A percentile compares a stretch with the other conserved stretches of the same genome.
These are phyloP conservation scores for Escallonia herrerae DNA, from an alignment of 129 eudicot species.

Conservation along the genomic window DNA sequence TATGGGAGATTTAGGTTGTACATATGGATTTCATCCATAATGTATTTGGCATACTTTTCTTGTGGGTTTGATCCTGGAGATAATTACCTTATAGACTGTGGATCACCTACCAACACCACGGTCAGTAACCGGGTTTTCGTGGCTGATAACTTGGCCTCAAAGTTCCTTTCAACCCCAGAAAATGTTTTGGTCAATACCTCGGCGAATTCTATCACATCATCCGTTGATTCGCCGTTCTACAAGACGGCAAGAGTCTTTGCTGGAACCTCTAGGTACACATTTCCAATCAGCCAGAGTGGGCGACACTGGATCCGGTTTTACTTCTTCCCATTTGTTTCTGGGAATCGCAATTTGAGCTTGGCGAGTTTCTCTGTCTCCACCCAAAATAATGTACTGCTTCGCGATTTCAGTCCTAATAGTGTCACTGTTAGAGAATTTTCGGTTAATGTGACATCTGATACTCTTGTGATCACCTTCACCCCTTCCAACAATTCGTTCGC, in stretches of 20 bases:
- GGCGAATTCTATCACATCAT: conserved; percentile 40
- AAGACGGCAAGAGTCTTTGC: conserved; percentile 64
- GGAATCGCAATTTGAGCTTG: conserved; percentile 36
- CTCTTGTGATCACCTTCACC: conserved; percentile 39
- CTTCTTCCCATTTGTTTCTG: conserved; percentile 52
- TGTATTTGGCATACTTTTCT: conserved; percentile 22
- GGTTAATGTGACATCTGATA: conserved; percentile 31
- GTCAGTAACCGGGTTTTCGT: conserved; percentile 45
- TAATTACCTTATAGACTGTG: conserved; percentile 63
- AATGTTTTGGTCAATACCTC: conserved; percentile 48
- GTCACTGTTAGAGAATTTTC: conserved; percentile 48
- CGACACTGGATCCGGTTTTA: conserved; percentile 85
- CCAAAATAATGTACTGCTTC: conserved; percentile 39
- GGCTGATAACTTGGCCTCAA: conserved; percentile 64
- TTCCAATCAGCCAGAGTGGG: conserved; percentile 57
- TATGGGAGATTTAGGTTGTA: conserved; percentile 19
- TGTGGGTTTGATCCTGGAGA: conserved; percentile 53
- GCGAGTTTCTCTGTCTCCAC: conserved; percentile 66
- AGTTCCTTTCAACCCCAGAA: conserved; percentile 54
- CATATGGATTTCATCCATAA: conserved; percentile 27
- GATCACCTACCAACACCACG: conserved; percentile 51
- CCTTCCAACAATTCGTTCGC: conserved; percentile 62
- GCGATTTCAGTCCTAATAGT: conserved; percentile 31
- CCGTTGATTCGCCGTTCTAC: conserved; percentile 42
- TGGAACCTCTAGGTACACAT: conserved; percentile 39